Evolutionary conservation across 2,329 filamentous ascomycete species (phyloP), one percentile per base, ranked within the genome.

Genomic region (Phaeosphaeria sp.): DNA sequence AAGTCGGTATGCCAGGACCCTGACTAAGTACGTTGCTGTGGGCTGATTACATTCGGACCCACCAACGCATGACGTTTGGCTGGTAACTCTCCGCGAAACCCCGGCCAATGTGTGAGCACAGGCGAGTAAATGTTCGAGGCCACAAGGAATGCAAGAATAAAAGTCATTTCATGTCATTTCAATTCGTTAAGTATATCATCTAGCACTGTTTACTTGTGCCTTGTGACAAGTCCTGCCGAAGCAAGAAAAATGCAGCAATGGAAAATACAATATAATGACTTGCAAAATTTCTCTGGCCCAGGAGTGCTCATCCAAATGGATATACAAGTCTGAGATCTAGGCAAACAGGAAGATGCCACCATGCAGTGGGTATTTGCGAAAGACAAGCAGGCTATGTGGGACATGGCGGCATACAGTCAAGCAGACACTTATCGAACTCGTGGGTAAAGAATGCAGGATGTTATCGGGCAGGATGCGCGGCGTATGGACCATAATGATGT

Each of bases 281-380:
- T 3, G 30, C 3, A 11, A 3, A 11, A 36, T 11, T 6, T 36
- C 13, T 36, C 30, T 36, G 30, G 30, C 13, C 9, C 30, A 15
- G 30, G 11, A 36, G 30, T 36, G 30, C 30, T 13, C 6, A 11
- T 13, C 13, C 30, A 36, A 11, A 11, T 36, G 6, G 30, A 36
- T 36, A 36, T 36, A 36, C 30, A 36, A 36, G 30, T 36, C 30
- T 36, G 30, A 27, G 20, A 39, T 25, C 4, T 25, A 11, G 39
- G 17, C n/a, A 17, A 44, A 50, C 46, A 58, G 46, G n/a, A 57
- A 53, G 39, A 54, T 63, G 54, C 52, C 44, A 53, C 55, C 48
- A 66, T 64, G 61, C 62, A 67, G 48, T 60, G 72, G 72, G 71
- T 74, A 74, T 75, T 65, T 66, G 61, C 70, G 67, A 67, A 73